Evolutionary conservation across 1,284 basidiomycete genomes (phyloP).

Genomic region (Irpex rosettiformis): DNA sequence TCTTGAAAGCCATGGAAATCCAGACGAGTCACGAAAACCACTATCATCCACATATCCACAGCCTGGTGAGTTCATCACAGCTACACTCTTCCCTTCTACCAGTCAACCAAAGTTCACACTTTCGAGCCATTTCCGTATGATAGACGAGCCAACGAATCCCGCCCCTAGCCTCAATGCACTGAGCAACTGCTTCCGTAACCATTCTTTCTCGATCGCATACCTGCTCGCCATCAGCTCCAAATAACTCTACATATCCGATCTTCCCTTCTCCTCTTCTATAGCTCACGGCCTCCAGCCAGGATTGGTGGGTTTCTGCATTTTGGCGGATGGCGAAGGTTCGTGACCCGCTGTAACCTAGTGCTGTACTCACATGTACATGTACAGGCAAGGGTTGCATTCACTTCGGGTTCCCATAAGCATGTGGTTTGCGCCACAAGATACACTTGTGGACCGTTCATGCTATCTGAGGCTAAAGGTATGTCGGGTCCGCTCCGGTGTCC

Average conservation of each 20-base stretch:
- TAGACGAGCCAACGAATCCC: background rate
- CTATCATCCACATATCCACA: no score
- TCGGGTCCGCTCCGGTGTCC: background rate
- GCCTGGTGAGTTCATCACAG: no score
- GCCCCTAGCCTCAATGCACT: background rate
- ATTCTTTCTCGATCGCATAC: no score
- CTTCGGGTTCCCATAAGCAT: background rate
- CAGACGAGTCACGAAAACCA: no score
- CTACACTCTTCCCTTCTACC: no score
- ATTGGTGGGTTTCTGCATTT: background rate
- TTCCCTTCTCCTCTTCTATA: background rate
- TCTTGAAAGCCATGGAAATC: no score
- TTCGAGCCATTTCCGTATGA: no score
- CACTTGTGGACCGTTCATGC: background rate
- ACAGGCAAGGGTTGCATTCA: background rate
- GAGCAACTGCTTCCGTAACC: background rate
- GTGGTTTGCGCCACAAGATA: background rate
- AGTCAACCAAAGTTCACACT: no score
- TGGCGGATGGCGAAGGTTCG: background rate
- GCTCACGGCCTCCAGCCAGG: background rate
- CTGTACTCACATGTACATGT: background rate
- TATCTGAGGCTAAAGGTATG: background rate
- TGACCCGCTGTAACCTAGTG: background rate
- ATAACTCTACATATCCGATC: background rate
- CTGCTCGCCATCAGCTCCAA: background rate